Base-by-base conservation (phyloP, 352 stramenopile genomes). In the Peronospora belbahrii region DNA sequence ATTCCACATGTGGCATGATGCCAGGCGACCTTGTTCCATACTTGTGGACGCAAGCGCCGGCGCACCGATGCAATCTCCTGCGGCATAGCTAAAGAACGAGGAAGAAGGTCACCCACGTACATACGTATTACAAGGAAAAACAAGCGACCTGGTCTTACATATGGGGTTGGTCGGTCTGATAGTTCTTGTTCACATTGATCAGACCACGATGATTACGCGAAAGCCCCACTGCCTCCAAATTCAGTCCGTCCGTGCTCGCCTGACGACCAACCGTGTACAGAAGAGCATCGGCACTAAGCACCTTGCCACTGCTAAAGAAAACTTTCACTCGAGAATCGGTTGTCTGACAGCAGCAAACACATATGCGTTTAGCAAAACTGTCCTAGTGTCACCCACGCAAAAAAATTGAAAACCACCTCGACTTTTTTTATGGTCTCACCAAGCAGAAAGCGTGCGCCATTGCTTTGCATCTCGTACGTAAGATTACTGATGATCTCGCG, bases 391-490 rank as follows among this genome's bases (percentile, higher is more conserved):
- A 17, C 20, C 19, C 15, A 38, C 10, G 11, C 2, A 6, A 15
- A 4, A n/a, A 1, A 1, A 33, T 33, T 4, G 6, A 33, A 15
- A 13, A 14, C 8, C 45, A 84, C 74, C 57, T 88, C 76, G 1
- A 89, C 70, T 39, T 65, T 73, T 46, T 86, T 65, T 41, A 92
- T 74, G 7, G 65, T 88, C 49, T 95, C 84, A 20, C 76, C 76
- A 0, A 94, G 58, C 27, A 94, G 46, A 43, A 95, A 95, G 9
- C 85, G 83, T 14, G 81, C 80, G 17, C 85, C 85, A 28, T 92
- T 93, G 58, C 71, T 85, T 15, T 85, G 76, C 85, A 95, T 95
- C 48, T 90, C 81, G 59, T 94, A 89, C 60, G 70, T 86, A 42
- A 95, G 78, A 45, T 79, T 84, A 35, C 79, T 83, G 40, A 92